Conservation (phyloP, 192 early-diverging fungal species). For the Cladochytrium replicatum region DNA sequence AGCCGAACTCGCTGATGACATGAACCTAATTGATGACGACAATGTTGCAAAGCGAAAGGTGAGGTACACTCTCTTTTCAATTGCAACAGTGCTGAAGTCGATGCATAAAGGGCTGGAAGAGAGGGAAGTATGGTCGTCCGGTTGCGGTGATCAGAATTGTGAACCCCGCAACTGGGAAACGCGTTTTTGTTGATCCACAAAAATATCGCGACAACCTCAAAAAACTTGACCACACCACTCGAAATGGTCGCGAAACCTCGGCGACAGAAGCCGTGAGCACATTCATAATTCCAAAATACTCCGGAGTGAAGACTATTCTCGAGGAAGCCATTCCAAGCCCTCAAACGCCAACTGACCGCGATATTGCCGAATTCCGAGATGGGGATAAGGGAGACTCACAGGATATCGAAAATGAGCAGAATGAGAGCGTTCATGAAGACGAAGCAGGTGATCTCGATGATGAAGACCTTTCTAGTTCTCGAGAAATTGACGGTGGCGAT, state of each 20-base stretch:
- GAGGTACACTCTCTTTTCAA: no score
- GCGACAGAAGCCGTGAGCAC: no score
- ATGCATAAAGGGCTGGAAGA: slow-evolving; percentile 57
- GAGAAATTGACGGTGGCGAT: no score
- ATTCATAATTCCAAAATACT: no score
- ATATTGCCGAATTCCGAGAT: slow-evolving; percentile 5
- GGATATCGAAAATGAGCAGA: background rate
- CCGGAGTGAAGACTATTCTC: no score
- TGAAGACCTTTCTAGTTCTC: no score
- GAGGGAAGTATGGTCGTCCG: slow-evolving; percentile 59
- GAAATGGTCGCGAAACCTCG: no score
- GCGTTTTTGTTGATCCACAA: slow-evolving; percentile 56
- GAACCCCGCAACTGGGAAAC: slow-evolving; percentile 39
- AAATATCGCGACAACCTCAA: slow-evolving; percentile 56
- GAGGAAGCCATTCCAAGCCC: slow-evolving; percentile 5
- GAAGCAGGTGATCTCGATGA: slow-evolving; percentile 1
- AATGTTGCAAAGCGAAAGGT: slow-evolving; percentile 45
- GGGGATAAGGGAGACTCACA: slow-evolving; percentile 5
- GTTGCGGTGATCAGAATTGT: slow-evolving; percentile 55
- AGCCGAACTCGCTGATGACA: slow-evolving; percentile 47
- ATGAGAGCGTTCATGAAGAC: slow-evolving; percentile 8
- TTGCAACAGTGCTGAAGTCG: no score
- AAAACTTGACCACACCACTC: slow-evolving; percentile 37
- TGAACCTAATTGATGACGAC: slow-evolving; percentile 59
- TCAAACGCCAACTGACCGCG: slow-evolving; percentile 2